phyloP scores from a whole-genome alignment of 108 stramenopile species.

The Skeletonema costatum region DNA sequence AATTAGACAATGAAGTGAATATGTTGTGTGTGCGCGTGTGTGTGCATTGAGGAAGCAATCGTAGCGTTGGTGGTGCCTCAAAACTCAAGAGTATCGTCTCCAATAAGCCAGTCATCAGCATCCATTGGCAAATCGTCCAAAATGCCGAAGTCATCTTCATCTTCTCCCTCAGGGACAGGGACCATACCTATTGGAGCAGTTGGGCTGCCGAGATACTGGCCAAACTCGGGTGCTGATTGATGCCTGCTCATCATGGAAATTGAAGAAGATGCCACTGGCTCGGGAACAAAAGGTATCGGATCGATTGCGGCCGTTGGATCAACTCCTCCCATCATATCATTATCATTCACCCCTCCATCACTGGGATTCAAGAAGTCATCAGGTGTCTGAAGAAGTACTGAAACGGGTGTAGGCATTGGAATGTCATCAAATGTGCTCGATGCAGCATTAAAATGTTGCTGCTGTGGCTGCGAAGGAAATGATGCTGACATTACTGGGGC shows the following conservation, averaged over 20 bases:
- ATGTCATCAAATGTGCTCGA: conserved; percentile 29
- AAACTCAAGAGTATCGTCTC: conserved; percentile 13
- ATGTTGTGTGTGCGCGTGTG: neutral
- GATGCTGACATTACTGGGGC: neutral
- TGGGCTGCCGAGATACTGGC: neutral
- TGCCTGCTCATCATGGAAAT: conserved; percentile 1
- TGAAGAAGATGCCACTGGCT: neutral
- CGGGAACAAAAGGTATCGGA: conserved; percentile 2
- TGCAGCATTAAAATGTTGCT: neutral
- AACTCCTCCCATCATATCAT: conserved; percentile 11
- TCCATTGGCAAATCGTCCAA: conserved; percentile 37
- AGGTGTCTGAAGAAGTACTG: conserved; percentile 41
- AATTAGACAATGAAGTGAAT: neutral
- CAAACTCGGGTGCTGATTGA: conserved; percentile 35
- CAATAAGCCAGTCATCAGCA: conserved; percentile 47
- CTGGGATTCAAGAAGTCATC: conserved; percentile 36
- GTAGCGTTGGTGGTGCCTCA: neutral
- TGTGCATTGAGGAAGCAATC: neutral
- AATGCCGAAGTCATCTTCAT: conserved; percentile 13
- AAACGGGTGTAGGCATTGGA: conserved; percentile 54
- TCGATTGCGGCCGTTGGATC: conserved; percentile 5
- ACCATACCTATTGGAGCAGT: conserved; percentile 13
- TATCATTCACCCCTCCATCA: conserved; percentile 1
- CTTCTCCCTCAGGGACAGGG: conserved; percentile 27
- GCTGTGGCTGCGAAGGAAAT: neutral